Conservation (phyloP, 2,329 filamentous ascomycete species). For the Metarhizium rileyi region DNA sequence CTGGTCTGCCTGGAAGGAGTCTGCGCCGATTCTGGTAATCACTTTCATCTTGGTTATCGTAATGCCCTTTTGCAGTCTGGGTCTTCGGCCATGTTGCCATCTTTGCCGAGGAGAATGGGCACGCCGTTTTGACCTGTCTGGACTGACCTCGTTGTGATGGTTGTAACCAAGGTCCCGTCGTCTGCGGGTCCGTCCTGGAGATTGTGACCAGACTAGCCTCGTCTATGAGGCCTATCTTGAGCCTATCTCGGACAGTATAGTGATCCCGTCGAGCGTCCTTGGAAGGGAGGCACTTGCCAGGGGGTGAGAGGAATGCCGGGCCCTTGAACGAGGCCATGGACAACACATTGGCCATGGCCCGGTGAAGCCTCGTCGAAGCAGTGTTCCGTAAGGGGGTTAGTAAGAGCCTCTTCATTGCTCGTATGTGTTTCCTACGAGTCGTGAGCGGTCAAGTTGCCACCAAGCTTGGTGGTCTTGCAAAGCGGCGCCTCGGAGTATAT, state of each 20-base stretch:
- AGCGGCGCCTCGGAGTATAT: too few relatives aligned
- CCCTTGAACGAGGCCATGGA: slow-evolving; percentile 42
- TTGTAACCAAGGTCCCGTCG: slow-evolving; percentile 34
- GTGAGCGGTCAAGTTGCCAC: too few relatives aligned
- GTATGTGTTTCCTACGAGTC: too few relatives aligned
- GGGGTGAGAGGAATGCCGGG: slow-evolving; percentile 42
- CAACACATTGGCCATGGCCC: slow-evolving; percentile 45
- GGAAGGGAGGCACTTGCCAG: slow-evolving; percentile 40
- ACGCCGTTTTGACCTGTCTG: slow-evolving; percentile 35
- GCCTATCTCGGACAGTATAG: slow-evolving; percentile 44
- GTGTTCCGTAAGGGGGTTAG: slow-evolving; percentile 35
- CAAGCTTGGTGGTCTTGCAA: too few relatives aligned
- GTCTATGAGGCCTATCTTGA: slow-evolving; percentile 37
- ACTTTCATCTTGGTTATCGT: slow-evolving; percentile 45
- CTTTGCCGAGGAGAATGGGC: slow-evolving; percentile 34
- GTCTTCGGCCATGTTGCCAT: slow-evolving; percentile 34
- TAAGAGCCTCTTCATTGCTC: too few relatives aligned
- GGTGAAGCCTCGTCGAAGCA: slow-evolving; percentile 36
- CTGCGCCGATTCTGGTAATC: slow-evolving; percentile 42
- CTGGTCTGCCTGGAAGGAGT: slow-evolving; percentile 41
- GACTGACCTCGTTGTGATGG: slow-evolving; percentile 37
- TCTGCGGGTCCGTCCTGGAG: slow-evolving; percentile 30
- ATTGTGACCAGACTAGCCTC: slow-evolving; percentile 33
- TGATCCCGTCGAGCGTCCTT: slow-evolving; percentile 39
- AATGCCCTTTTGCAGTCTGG: slow-evolving; percentile 41